Base-by-base conservation (phyloP, 805 yeast genomes). In the Candida lessepsii region DNA sequence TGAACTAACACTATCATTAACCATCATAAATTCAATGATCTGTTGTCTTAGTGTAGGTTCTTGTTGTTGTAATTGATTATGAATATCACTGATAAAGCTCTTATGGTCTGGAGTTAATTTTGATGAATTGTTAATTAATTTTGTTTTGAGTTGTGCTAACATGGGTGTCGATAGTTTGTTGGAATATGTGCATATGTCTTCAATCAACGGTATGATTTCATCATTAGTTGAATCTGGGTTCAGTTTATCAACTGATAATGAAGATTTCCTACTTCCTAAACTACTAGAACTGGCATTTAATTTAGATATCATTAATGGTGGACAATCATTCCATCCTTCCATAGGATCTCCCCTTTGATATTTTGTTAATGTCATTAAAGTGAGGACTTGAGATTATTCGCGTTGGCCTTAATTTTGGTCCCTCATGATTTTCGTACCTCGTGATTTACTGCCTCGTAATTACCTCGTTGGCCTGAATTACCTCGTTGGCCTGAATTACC, bases 241-340 rank as follows among this genome's bases (percentile, higher is more conserved):
- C 19, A n/a, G 20, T 23, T 34, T 21, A 14, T 13, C 24, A 27
- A 13, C 17, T 21, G 23, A 21, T 19, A 30, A 2, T 9, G 29
- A 14, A 24, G 35, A 17, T 11, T 29, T 17, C 13, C 18, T 36
- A n/a, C 26, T 31, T 11, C 24, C 25, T 19, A 40, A 15, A 20
- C 37, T 38, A 5, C 18, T 11, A 3, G 38, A n/a, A 19, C 47
- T 45, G 14, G 28, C 14, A 26, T 45, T 45, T 9, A 30, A 28
- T 7, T 39, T 38, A 7, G 46, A 40, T 16, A 55, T 40, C 52
- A 54, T 50, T 7, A 57, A 46, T 1, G 69, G 58, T 0, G 81
- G 81, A 52, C 82, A 78, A 54, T 80, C 86, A 50, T 80, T 80
- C 84, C 84, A 80, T 10, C 83, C 84, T 44, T 61, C 67, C 49